These are phyloP conservation scores for Priceomyces haplophilus DNA, from an alignment of 805 yeast genomes.

Conservation along the genomic window DNA sequence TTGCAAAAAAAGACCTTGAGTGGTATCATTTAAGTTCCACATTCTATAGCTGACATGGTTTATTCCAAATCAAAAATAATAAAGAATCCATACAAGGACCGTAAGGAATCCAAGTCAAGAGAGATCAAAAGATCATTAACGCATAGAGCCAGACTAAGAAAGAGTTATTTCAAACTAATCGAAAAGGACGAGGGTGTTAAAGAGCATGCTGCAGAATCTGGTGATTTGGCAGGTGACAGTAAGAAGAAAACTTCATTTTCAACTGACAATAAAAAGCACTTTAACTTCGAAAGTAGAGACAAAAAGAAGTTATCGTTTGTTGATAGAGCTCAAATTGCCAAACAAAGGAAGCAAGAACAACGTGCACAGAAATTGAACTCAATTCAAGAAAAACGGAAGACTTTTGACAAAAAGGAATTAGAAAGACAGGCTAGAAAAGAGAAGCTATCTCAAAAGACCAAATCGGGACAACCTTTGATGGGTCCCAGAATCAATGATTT, in stretches of 20 bases:
- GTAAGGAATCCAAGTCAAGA: constrained; percentile 40
- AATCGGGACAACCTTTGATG: constrained; percentile 84
- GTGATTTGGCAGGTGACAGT: neutral
- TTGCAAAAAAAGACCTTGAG: neutral
- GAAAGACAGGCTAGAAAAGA: constrained; percentile 44
- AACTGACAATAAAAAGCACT: neutral
- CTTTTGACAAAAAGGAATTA: constrained; percentile 34
- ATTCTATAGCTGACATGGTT: neutral
- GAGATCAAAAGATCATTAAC: constrained; percentile 77
- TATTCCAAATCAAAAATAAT: constrained; percentile 9
- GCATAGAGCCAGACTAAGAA: constrained; percentile 78
- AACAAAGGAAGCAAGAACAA: constrained; percentile 44
- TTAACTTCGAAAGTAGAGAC: neutral
- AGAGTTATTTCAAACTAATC: constrained; percentile 73
- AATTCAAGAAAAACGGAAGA: constrained; percentile 37
- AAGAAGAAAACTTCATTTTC: neutral
- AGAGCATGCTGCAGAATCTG: neutral
- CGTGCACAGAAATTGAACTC: constrained; percentile 36
- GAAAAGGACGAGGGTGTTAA: constrained; percentile 59
- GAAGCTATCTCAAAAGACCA: constrained; percentile 49
- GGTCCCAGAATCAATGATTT: constrained; percentile 81
- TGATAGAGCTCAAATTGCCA: constrained; percentile 45
- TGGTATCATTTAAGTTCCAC: neutral
- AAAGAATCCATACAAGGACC: constrained; percentile 30
- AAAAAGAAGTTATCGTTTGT: constrained; percentile 37